phyloP scores from a whole-genome alignment of 169 alveolate species.

The Plasmodium fragile region DNA sequence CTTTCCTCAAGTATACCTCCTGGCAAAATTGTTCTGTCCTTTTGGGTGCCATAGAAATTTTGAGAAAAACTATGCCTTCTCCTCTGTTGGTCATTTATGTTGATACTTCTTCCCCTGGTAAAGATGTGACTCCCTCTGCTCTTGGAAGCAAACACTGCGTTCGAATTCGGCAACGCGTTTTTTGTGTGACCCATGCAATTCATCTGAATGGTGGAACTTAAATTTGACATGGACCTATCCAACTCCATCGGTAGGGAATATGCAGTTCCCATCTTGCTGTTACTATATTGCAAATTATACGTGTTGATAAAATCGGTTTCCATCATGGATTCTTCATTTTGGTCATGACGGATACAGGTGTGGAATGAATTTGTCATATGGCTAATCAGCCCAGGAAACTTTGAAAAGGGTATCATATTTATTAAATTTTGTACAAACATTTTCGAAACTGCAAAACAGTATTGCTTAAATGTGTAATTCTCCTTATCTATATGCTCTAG shows the following conservation, averaged over 20 bases:
- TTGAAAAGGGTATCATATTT: constrained; percentile 24
- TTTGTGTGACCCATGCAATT: constrained; percentile 8
- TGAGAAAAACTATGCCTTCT: neutral
- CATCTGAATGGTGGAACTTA: constrained; percentile 4
- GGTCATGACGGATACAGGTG: neutral
- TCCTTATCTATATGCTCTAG: constrained; percentile 18
- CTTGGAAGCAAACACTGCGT: neutral
- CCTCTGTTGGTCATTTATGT: neutral
- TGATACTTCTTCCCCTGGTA: neutral
- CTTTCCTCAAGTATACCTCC: neutral
- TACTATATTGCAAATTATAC: neutral
- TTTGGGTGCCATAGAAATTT: neutral
- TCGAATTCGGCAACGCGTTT: neutral
- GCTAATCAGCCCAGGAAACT: constrained; percentile 14
- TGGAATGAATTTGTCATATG: neutral
- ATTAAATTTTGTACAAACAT: constrained; percentile 7
- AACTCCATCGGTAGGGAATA: constrained; percentile 11
- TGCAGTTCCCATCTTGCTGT: neutral
- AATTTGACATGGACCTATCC: neutral
- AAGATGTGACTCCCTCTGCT: neutral
- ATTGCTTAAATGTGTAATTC: constrained; percentile 34
- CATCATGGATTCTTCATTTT: neutral
- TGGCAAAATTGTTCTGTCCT: neutral
- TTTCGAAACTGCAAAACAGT: constrained; percentile 48
- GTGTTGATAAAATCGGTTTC: neutral